phyloP scores from a whole-genome alignment of 768 basidiomycete species.

The Trametes gibbosa region DNA sequence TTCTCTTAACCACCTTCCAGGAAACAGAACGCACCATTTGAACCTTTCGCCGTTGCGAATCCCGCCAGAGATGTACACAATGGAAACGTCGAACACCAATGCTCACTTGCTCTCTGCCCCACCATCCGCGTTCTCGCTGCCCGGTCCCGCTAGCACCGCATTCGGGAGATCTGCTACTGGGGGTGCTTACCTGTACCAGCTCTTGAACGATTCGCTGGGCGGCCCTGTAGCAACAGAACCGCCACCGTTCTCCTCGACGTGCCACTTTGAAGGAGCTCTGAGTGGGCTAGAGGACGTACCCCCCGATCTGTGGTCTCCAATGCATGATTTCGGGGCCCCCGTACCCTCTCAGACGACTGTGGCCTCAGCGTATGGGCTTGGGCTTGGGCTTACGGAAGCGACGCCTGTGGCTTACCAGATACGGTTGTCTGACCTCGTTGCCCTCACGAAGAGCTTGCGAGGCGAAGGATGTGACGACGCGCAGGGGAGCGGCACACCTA shows the following conservation, averaged over 20 bases:
- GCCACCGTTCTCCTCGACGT: background rate
- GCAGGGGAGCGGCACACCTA: no score
- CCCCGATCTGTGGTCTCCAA: background rate
- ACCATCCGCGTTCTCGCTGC: background rate
- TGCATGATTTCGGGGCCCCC: background rate
- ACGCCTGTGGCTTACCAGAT: constrained; percentile 20
- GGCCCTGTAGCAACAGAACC: background rate
- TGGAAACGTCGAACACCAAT: no score
- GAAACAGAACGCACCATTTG: background rate
- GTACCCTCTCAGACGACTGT: background rate
- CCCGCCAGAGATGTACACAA: background rate
- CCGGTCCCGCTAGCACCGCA: background rate
- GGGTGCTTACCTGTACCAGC: background rate
- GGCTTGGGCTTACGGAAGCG: background rate
- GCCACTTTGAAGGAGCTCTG: background rate
- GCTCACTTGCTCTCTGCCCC: background rate
- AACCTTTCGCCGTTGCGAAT: background rate
- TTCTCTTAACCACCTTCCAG: background rate
- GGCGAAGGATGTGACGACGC: background rate
- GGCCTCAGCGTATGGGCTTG: no score
- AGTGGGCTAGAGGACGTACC: background rate
- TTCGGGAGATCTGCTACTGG: background rate
- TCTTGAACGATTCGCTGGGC: background rate
- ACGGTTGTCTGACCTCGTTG: constrained; percentile 14
- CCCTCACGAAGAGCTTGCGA: constrained; percentile 14